Conservation (phyloP, 768 basidiomycete genomes). For the Rhizopogon vesiculosus region DNA sequence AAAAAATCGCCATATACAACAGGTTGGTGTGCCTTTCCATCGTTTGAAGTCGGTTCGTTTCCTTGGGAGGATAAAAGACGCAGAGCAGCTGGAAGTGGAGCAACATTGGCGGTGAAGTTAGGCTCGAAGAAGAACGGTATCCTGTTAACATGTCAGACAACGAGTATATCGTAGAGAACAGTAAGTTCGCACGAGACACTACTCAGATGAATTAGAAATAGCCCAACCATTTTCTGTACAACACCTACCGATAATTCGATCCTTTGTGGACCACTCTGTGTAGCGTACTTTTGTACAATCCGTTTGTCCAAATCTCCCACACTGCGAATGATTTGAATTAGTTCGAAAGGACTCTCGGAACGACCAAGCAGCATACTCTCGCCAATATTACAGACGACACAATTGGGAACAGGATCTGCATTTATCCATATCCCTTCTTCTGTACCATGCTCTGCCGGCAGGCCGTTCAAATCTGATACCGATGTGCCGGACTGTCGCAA, state of each 20-base stretch:
- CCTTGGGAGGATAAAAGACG: slow-evolving; percentile 26
- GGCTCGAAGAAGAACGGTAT: slow-evolving; percentile 96
- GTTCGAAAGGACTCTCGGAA: background rate
- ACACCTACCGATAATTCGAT: slow-evolving; percentile 53
- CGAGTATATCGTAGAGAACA: background rate
- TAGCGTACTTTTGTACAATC: slow-evolving; percentile 83
- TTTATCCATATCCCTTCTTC: slow-evolving; percentile 74
- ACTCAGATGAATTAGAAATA: slow-evolving; percentile 7
- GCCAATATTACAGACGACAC: slow-evolving; percentile 88
- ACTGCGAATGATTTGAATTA: slow-evolving; percentile 36
- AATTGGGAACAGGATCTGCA: slow-evolving; percentile 79
- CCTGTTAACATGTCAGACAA: slow-evolving; percentile 32
- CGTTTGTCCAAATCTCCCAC: slow-evolving; percentile 92
- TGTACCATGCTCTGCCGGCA: slow-evolving; percentile 48
- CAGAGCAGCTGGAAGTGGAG: slow-evolving; percentile 58
- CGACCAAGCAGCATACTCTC: slow-evolving; percentile 59
- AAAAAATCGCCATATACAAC: slow-evolving; percentile 81
- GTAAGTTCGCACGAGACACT: slow-evolving; percentile 65
- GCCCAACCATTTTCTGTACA: background rate
- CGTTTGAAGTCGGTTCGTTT: slow-evolving; percentile 12
- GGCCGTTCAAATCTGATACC: slow-evolving; percentile 23
- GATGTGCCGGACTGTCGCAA: slow-evolving; percentile 37
- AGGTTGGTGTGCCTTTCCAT: slow-evolving; percentile 34
- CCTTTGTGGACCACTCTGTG: slow-evolving; percentile 82
- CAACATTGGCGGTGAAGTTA: slow-evolving; percentile 67